These are phyloP conservation scores for Tricladium varicosporioides DNA, from an alignment of 2,329 filamentous ascomycete genomes.

Conservation along the genomic window DNA sequence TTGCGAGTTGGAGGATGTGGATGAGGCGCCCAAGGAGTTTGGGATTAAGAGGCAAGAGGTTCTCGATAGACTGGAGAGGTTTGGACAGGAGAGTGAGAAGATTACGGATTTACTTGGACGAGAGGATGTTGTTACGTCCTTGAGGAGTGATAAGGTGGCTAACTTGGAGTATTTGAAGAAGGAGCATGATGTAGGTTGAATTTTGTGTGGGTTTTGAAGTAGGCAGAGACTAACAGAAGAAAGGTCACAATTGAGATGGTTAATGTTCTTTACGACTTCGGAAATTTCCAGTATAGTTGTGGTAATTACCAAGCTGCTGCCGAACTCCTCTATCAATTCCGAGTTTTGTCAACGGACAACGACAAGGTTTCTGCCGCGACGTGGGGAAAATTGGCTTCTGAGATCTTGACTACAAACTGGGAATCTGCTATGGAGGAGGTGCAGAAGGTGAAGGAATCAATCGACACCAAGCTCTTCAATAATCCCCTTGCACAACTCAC, in stretches of 20 bases:
- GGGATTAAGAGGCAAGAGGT: constrained; percentile 87
- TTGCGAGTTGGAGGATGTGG: constrained; percentile 80
- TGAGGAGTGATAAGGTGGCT: constrained; percentile 95
- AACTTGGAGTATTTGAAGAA: constrained; percentile 99
- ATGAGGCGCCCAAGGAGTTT: constrained; percentile 80
- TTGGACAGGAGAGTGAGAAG: constrained; percentile 83
- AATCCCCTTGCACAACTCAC: constrained; percentile 94
- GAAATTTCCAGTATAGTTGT: constrained; percentile 97
- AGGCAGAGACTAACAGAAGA: constrained; percentile 13
- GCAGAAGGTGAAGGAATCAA: constrained; percentile 84
- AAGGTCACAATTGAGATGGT: constrained; percentile 92
- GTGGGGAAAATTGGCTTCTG: constrained; percentile 96
- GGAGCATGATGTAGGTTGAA: constrained; percentile 73
- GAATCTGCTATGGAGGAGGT: constrained; percentile 89
- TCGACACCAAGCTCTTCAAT: constrained; percentile 93
- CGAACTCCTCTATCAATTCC: constrained; percentile 95
- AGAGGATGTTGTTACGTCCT: constrained; percentile 84
- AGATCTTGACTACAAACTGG: constrained; percentile 95
- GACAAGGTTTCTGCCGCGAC: constrained; percentile 95
- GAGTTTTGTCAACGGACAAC: constrained; percentile 95
- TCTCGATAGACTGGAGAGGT: constrained; percentile 75
- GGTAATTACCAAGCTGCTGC: constrained; percentile 88
- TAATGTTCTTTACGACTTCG: constrained; percentile 91
- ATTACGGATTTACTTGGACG: constrained; percentile 83
- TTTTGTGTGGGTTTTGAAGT: background rate